phyloP scores from a whole-genome alignment of 768 basidiomycete genomes.

The Tricholoma terreum region DNA sequence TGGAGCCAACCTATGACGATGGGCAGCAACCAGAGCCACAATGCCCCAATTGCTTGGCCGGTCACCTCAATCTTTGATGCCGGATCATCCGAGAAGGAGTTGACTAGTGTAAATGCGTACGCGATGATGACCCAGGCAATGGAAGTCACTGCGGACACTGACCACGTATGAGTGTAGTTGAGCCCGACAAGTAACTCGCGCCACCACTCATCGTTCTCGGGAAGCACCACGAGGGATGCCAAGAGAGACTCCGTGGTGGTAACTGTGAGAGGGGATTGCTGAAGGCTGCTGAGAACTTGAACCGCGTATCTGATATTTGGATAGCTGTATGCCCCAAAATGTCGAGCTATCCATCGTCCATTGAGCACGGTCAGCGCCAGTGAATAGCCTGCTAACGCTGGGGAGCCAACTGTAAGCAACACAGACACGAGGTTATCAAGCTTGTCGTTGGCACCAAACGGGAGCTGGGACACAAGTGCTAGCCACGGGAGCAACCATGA shows the following conservation, averaged over 20 bases:
- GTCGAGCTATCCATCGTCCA: constrained; percentile 38
- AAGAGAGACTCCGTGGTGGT: constrained; percentile 26
- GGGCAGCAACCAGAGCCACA: constrained; percentile 45
- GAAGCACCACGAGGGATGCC: constrained; percentile 40
- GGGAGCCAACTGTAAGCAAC: constrained; percentile 43
- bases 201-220: constrained; percentile 44
- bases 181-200: constrained; percentile 27
- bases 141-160: constrained; percentile 34
- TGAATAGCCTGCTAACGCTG: constrained; percentile 44
- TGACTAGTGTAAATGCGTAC: constrained; percentile 37
- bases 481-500: constrained; percentile 50
- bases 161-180: constrained; percentile 36
- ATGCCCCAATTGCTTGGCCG: constrained; percentile 38
- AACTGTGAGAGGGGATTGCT: constrained; percentile 39
- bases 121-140: constrained; percentile 46
- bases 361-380: constrained; percentile 43
- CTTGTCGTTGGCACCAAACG: constrained; percentile 39
- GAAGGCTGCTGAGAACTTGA: constrained; percentile 34
- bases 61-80: constrained; percentile 25
- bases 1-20: constrained; percentile 43
- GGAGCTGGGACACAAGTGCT: constrained; percentile 47
- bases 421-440: constrained; percentile 42
- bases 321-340: constrained; percentile 27
- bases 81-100: constrained; percentile 26
- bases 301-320: constrained; percentile 30